A percentile compares a stretch with the other conserved stretches of the same genome.
These are phyloP conservation scores for Zalerion maritima DNA, from an alignment of 495 filamentous ascomycete species.

Conservation along the genomic window DNA sequence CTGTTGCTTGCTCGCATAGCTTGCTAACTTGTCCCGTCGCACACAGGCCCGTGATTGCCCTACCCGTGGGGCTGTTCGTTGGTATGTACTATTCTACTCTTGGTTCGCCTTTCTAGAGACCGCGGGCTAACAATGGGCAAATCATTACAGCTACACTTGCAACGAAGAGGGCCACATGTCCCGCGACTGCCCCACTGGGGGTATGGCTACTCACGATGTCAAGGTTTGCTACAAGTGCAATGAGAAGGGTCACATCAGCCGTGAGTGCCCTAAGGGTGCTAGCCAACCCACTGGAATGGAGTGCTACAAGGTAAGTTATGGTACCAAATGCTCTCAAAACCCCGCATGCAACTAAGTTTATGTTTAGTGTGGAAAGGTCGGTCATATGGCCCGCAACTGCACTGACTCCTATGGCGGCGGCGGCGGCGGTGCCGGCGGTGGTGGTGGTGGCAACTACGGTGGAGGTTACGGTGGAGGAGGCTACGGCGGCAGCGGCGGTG, in stretches of 20 bases:
- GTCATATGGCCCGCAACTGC: conserved; percentile 97
- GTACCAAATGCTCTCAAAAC: not conserved
- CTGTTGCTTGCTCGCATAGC: not conserved
- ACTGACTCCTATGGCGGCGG: conserved; percentile 48
- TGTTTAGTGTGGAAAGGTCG: conserved; percentile 68
- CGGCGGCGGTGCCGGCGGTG: conserved; percentile 22
- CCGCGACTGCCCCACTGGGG: conserved; percentile 81
- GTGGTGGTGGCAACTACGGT: conserved; percentile 20
- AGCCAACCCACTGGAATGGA: conserved; percentile 34
- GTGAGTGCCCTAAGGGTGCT: conserved; percentile 59
- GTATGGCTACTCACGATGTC: conserved; percentile 72
- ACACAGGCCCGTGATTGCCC: conserved; percentile 82
- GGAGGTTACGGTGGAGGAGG: conserved; percentile 31
- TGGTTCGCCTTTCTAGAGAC: conserved; percentile 12
- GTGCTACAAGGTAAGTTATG: conserved; percentile 83
- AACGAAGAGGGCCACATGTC: conserved; percentile 75
- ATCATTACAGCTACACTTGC: no score
- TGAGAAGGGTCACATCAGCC: conserved; percentile 76
- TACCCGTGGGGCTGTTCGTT: conserved; percentile 82
- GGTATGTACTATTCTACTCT: conserved; percentile 35
- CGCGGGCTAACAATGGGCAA: no score
- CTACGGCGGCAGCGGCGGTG: conserved; percentile 32
- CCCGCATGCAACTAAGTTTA: conserved; percentile 5
- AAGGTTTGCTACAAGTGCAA: conserved; percentile 95
- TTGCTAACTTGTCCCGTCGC: conserved; percentile 9